Base-by-base conservation (phyloP, 495 filamentous ascomycete genomes). In the Neurospora sp. region DNA sequence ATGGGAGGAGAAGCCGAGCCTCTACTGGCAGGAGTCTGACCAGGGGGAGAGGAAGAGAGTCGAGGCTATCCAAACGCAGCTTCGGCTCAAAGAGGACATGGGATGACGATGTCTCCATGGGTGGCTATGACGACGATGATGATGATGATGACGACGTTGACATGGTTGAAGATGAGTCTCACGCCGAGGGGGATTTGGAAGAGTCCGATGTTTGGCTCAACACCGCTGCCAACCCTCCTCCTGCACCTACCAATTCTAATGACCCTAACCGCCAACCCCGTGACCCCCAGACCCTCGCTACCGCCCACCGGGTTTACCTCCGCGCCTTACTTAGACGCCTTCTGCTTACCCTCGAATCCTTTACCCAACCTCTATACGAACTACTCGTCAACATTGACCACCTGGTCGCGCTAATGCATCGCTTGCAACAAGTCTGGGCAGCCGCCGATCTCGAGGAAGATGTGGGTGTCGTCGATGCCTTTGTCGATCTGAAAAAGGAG, bases 211-310 rank as follows among this genome's bases (percentile, higher is more conserved):
- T 65, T 37, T 65, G 53, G 53, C 53, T 65, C 22, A 65, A 65
- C 53, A 65, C 53, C 27, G 53, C 53, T 37, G 53, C 53, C 27
- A 35, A 65, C 14, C 53, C 53, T 37, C 53, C 53, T 65, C 53
- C 27, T 35, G 53, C 27, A 35, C 53, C 53, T 65, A 37, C 53
- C 27, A 17, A 65, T 9, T 35, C 53, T 65, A 16, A 35, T 65
- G 27, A 65, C 12, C 71, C 70, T 76, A 74, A 42, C 78, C 75
- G 68, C 12, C 75, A 78, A 69, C 83, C 79, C 31, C 84, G 86
- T 76, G 95, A 98, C 77, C 94, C 94, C 0, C 93, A 97, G 81
- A 90, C 90, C 17, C 87, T 98, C 31, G 89, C 93, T 8, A 86
- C 87, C 27, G 93, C 92, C 6, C 95, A 98, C 79, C 86, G 89